A percentile compares a stretch with the other conserved stretches of the same genome.
Evolutionary conservation across 371 early-diverging fungal species (phyloP).

Genomic region (Mortierella sp.): DNA sequence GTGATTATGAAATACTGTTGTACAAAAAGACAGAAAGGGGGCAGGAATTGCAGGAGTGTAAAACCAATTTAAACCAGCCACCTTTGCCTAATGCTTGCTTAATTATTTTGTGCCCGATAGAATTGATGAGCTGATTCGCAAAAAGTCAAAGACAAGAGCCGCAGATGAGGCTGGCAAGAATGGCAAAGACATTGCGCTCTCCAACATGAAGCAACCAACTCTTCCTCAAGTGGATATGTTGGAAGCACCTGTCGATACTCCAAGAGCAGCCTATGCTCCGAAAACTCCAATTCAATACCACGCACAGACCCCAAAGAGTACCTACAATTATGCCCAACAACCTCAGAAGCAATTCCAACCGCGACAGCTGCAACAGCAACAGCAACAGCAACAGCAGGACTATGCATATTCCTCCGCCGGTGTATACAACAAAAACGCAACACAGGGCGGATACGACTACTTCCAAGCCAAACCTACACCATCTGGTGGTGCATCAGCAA

Average conservation of each 20-base stretch:
- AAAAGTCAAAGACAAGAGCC: conserved; percentile 48
- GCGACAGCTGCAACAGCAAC: not conserved
- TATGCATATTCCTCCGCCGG: no score
- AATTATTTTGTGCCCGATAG: conserved; percentile 12
- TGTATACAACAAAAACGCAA: no score
- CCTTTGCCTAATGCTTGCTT: not conserved
- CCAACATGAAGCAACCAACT: conserved; percentile 37
- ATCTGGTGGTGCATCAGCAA: not conserved
- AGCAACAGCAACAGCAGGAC: not conserved
- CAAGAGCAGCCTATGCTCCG: conserved; percentile 19
- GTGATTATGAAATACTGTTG: not conserved
- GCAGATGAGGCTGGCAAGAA: conserved; percentile 29
- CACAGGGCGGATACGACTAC: conserved; percentile 21
- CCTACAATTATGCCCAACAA: conserved; percentile 14
- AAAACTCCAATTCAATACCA: conserved; percentile 6
- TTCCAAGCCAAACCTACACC: conserved; percentile 16
- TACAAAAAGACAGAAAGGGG: conserved; percentile 3
- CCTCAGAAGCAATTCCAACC: not conserved
- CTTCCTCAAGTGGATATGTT: conserved; percentile 37
- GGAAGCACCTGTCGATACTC: conserved; percentile 16
- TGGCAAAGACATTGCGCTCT: conserved; percentile 20
- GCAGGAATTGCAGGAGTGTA: no score
- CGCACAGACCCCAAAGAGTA: conserved; percentile 24
- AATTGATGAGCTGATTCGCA: conserved; percentile 51
- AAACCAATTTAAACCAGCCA: not conserved